phyloP scores from a whole-genome alignment of 1,284 basidiomycete species.

The Trametes versicolor region DNA sequence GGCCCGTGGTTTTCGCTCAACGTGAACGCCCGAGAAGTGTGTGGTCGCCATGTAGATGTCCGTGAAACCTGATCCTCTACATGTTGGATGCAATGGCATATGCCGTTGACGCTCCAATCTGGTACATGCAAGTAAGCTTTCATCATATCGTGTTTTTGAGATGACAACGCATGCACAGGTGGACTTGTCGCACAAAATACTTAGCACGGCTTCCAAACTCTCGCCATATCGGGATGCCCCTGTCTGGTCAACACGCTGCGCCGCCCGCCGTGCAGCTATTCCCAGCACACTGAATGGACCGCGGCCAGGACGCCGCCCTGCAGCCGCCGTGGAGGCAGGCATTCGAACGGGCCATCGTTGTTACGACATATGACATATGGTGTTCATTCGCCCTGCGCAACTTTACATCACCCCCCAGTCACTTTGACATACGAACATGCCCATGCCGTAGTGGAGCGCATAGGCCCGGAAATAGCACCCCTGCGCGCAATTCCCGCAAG shows the following conservation, averaged over 20 bases:
- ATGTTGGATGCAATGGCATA: not conserved
- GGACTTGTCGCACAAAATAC: not conserved
- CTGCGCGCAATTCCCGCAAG: not conserved
- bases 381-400: not conserved
- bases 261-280: not conserved
- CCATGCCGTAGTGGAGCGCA: not conserved
- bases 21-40: not conserved
- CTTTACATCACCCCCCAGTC: not conserved
- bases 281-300: no score
- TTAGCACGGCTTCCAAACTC: not conserved
- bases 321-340: not conserved
- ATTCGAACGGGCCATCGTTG: not conserved
- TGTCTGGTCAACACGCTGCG: not conserved
- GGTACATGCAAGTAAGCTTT: not conserved
- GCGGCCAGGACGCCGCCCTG: not conserved
- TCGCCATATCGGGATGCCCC: not conserved
- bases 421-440: not conserved
- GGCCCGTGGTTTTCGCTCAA: not conserved
- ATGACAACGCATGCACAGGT: not conserved
- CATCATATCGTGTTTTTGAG: not conserved
- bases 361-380: not conserved
- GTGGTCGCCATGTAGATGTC: not conserved
- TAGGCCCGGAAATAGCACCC: not conserved
- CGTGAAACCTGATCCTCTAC: slow-evolving; percentile 2
- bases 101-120: not conserved